phyloP scores from a whole-genome alignment of 83 land plant genomes.

The Larix sibirica region DNA sequence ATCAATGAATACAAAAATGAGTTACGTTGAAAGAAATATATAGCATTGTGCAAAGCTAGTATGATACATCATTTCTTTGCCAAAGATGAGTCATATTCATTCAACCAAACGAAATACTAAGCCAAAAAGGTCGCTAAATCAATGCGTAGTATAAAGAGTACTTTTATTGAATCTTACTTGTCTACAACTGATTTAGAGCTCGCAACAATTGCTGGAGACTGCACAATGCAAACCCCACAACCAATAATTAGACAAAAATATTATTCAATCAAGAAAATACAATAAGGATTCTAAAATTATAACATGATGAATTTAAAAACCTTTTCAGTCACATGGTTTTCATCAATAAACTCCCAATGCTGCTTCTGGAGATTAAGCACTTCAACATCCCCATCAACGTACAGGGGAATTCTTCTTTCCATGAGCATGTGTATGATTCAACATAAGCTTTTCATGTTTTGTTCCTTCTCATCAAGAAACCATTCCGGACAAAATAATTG shows the following conservation, averaged over 20 bases:
- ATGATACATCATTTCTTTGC: no score
- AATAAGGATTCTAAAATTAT: background rate
- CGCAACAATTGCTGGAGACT: background rate
- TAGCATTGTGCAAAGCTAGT: no score
- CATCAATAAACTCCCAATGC: background rate
- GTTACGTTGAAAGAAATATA: no score
- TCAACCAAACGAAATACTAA: no score
- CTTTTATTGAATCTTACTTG: constrained; percentile 9
- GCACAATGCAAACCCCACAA: background rate
- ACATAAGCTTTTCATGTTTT: background rate
- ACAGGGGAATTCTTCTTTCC: background rate
- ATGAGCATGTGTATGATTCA: background rate
- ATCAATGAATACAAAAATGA: no score
- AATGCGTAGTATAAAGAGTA: no score
- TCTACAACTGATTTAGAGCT: background rate
- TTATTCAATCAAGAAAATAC: background rate
- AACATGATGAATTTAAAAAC: background rate
- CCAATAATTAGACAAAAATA: background rate
- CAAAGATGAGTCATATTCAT: no score
- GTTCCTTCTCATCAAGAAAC: constrained; percentile 2
- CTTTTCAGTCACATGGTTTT: background rate
- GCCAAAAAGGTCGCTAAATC: no score
- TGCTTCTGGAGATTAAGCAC: constrained; percentile 1
- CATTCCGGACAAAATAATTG: constrained; percentile 10
- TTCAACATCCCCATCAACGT: constrained; percentile 9